Conservation (phyloP, 208 protist species). For the Acanthamoeba triangularis region DNA sequence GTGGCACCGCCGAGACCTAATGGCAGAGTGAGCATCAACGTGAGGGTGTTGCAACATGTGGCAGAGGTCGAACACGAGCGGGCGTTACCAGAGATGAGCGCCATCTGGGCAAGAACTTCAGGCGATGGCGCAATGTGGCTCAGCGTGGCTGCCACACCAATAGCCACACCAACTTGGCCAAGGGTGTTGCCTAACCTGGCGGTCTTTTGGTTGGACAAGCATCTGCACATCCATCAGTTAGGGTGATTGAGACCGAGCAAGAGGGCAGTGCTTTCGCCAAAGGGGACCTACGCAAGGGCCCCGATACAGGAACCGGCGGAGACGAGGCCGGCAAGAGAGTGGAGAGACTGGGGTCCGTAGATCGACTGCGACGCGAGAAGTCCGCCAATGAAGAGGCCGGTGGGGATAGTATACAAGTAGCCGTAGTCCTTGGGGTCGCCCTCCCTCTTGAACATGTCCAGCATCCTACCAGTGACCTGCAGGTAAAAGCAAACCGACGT, state of each 20-base stretch:
- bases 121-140: constrained; percentile 71
- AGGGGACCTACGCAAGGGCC: constrained; percentile 7
- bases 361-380: constrained; percentile 66
- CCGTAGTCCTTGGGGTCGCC: constrained; percentile 86
- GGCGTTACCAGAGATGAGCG: constrained; percentile 16
- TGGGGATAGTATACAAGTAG: constrained; percentile 87
- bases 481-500: background rate
- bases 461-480: constrained; percentile 65
- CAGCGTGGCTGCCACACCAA: constrained; percentile 89
- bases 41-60: background rate
- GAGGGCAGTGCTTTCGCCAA: no score
- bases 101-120: constrained; percentile 80
- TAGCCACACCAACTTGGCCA: constrained; percentile 89
- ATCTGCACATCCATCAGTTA: constrained; percentile 51
- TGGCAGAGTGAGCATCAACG: background rate
- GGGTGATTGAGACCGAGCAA: no score
- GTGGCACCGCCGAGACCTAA: constrained; percentile 82
- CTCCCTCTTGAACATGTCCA: constrained; percentile 78
- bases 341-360: background rate
- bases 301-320: constrained; percentile 7
- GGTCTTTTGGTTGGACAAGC: constrained; percentile 88
- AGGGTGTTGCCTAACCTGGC: constrained; percentile 88
- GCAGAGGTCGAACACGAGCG: background rate
- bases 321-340: constrained; percentile 40
- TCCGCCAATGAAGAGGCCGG: constrained; percentile 81